These are phyloP conservation scores for Prunus fruticosa DNA, from an alignment of 306 rosid species.

Conservation along the genomic window DNA sequence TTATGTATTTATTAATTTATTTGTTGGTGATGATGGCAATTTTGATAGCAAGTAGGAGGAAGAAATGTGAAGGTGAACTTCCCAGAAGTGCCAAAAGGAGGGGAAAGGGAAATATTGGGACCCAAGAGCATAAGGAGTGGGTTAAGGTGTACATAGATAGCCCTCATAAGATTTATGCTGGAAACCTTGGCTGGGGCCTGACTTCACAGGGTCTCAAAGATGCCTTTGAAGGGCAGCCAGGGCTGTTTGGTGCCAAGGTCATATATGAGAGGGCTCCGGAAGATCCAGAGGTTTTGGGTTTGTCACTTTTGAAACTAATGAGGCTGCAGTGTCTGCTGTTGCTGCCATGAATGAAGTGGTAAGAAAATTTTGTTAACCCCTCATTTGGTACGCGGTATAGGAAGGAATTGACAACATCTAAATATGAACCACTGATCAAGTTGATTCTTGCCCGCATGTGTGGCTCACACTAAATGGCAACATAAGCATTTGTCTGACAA, in stretches of 20 bases:
- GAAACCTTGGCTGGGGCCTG: conserved; percentile 87
- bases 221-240: conserved; percentile 74
- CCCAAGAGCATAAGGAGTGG: conserved; percentile 37
- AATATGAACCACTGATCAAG: background rate
- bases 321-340: conserved; percentile 58
- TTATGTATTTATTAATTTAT: background rate
- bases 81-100: conserved; percentile 94
- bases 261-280: conserved; percentile 71
- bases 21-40: conserved; percentile 15
- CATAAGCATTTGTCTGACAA: background rate
- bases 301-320: conserved; percentile 69
- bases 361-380: conserved; percentile 24
- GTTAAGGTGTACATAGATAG: conserved; percentile 67
- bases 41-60: conserved; percentile 78
- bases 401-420: background rate
- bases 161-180: conserved; percentile 86
- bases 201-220: conserved; percentile 73
- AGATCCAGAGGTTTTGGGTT: conserved; percentile 89
- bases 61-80: conserved; percentile 77
- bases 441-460: too few relatives aligned
- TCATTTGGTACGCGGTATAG: too few relatives aligned
- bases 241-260: conserved; percentile 81
- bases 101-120: conserved; percentile 81
- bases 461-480: too few relatives aligned
- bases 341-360: conserved; percentile 81